Evolutionary conservation across 1,284 basidiomycete genomes (phyloP), one percentile per base, ranked within the genome.

Genomic region (Mycena sp.): DNA sequence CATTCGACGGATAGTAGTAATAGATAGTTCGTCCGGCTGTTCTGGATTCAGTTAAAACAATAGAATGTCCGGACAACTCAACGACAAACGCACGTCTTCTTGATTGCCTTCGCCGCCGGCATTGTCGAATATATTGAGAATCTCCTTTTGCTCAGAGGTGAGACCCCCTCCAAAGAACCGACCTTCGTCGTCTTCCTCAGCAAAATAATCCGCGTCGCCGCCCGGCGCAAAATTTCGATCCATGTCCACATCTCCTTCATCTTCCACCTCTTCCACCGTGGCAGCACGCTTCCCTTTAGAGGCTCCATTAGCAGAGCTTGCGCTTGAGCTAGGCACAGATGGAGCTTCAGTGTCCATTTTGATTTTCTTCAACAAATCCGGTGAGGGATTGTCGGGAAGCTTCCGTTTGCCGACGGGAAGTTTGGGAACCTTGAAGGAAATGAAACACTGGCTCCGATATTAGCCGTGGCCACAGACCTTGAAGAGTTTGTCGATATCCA

Each of bases 91-190:
- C 74, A 93, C 92, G 67, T 91, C 88, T 64, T 88, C 88, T 49
- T 88, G 85, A 21, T 83, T 83, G 7, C 85, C 88, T 52, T 89
- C 85, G 11, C 25, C 83, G 28, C 83, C 86, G 10, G 87, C 88
- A 58, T 83, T 83, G 67, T 95, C 95, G 74, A 98, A 96, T 64
- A 98, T 95, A 67, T 93, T 94, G 58, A 94, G 71, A 56, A 97
- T 92, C 54, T 94, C 90, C 74, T 96, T 95, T 79, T 98, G 96
- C 73, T 95, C 91, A 30, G 84, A 84, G 3, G 94, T 96, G 62
- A 98, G 80, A 0, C 96, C 96, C 3, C 95, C 94, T 29, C 96
- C 96, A 73, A 92, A 98, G 80, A 98, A 97, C 14, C 96, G 83
- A 0, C 96, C 96, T 69, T 96, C 95, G 26, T 91, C 93, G 71